Evolutionary conservation across 305 asterid species (phyloP), one percentile per base, ranked within the genome.

Genomic region (Stenogyne calaminthoides): DNA sequence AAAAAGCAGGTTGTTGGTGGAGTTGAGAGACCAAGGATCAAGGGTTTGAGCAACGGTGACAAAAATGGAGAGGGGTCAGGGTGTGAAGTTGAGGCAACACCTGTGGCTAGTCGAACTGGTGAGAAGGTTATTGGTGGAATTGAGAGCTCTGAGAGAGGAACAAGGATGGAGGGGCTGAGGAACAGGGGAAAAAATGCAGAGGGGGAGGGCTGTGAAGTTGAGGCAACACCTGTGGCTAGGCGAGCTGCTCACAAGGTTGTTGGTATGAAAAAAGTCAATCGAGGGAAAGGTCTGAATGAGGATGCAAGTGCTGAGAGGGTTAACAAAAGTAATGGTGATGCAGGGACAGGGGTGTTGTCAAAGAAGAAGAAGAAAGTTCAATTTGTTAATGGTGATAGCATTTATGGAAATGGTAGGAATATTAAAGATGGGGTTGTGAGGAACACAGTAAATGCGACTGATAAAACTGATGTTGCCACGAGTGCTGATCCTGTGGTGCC

Each of bases 141-240:
- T 25, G 29, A 25, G 29, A 2, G 29, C 27, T 16, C 22, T n/a
- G 16, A 20, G 47, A 1, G 51, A 12, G 14, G 5, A 22, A 22
- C 25, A 22, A 22, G 25, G 25, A 22, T 22, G 25, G 25, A 22
- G 25, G 25, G 25, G 25, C 25, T 22, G 29, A 25, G 29, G 29
- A 25, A 25, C 29, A 25, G 2, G 2, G 29, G 0, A 25, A 25
- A 25, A 25, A 25, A 25, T 25, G 29, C n/a, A n/a, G n/a, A n/a
- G 58, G 58, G 29, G 0, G 29, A 25, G 29, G 29, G 29, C 3
- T 11, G 51, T 44, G 51, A 44, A 14, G 39, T 18, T 20, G 39
- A 29, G 37, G 69, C 71, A 49, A 73, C 56, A 75, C 67, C 12
- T 71, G 55, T 40, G 80, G 65, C 63, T 39, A 47, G 39, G 71